These are phyloP conservation scores for Ichthyophonus hoferi DNA, from an alignment of 208 protist genomes.

Conservation along the genomic window DNA sequence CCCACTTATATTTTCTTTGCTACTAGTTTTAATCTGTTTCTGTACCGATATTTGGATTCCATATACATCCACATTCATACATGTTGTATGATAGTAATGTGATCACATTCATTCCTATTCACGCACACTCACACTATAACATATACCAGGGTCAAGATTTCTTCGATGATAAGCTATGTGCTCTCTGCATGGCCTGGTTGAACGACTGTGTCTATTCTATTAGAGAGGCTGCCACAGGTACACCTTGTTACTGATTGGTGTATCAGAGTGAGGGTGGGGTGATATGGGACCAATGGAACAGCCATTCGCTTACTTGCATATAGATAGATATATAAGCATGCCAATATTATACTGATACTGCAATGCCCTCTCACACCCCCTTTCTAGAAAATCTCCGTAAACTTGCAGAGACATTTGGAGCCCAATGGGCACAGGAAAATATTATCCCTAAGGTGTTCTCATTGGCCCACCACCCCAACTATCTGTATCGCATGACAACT, in stretches of 20 bases:
- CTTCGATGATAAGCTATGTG: constrained; percentile 75
- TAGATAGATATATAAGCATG: no score
- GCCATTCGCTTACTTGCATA: no score
- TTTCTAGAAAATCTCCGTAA: not conserved
- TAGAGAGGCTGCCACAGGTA: constrained; percentile 71
- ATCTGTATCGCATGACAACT: constrained; percentile 76
- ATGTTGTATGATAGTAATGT: no score
- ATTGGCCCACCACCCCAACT: constrained; percentile 67
- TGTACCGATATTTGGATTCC: no score
- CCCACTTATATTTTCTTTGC: no score
- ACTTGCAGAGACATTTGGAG: constrained; percentile 71
- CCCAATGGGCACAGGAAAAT: constrained; percentile 67
- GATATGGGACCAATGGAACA: no score
- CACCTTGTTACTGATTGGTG: constrained; percentile 30
- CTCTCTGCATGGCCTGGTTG: constrained; percentile 75
- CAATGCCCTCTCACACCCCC: no score
- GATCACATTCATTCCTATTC: no score
- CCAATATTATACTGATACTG: no score
- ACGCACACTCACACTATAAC: no score
- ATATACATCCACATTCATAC: no score
- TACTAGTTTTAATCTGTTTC: no score
- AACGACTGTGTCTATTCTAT: constrained; percentile 74
- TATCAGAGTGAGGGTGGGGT: not conserved
- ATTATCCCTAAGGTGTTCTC: constrained; percentile 72
- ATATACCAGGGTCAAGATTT: constrained; percentile 66